Percentiles rank a stretch among this genome's conserved stretches.
Conservation (phyloP, 306 rosid species). For the Quercus parvula region DNA sequence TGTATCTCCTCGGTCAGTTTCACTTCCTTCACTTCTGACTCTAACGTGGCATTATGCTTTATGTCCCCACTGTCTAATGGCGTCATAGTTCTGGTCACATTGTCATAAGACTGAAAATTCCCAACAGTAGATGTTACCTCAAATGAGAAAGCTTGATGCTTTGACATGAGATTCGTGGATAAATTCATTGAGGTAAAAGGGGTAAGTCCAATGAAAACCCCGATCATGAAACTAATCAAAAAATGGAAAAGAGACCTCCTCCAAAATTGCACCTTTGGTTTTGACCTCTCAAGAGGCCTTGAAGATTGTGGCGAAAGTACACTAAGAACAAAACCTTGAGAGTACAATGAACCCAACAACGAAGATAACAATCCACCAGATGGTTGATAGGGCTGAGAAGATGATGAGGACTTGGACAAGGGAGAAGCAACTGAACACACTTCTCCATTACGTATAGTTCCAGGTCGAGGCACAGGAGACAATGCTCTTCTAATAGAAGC, state of each 20-base stretch:
- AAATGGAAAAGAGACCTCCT: slow-evolving; percentile 65
- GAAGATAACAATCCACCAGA: slow-evolving; percentile 43
- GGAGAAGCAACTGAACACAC: slow-evolving; percentile 68
- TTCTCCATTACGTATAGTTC: slow-evolving; percentile 52
- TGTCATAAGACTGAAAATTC: slow-evolving; percentile 39
- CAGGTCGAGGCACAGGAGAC: slow-evolving; percentile 74
- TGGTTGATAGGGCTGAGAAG: slow-evolving; percentile 46
- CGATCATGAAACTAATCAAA: slow-evolving; percentile 62
- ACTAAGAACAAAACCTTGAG: slow-evolving; percentile 45
- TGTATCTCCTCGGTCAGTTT: slow-evolving; percentile 24
- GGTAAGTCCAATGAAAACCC: slow-evolving; percentile 66
- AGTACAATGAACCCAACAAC: slow-evolving; percentile 36
- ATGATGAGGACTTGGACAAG: slow-evolving; percentile 60
- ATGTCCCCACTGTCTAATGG: slow-evolving; percentile 17
- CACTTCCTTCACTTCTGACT: slow-evolving; percentile 28
- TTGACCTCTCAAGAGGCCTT: slow-evolving; percentile 62
- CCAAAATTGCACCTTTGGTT: slow-evolving; percentile 66
- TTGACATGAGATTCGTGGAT: slow-evolving; percentile 49
- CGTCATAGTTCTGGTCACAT: slow-evolving; percentile 21
- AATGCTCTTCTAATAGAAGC: slow-evolving; percentile 79
- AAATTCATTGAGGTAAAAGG: slow-evolving; percentile 56
- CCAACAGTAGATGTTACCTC: slow-evolving; percentile 46
- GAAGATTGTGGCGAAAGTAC: slow-evolving; percentile 51
- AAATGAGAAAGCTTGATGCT: slow-evolving; percentile 62
- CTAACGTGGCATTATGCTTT: slow-evolving; percentile 32